Evolutionary conservation across 2,329 filamentous ascomycete species (phyloP), one percentile per base, ranked within the genome.

Genomic region (Leptographium flavum): DNA sequence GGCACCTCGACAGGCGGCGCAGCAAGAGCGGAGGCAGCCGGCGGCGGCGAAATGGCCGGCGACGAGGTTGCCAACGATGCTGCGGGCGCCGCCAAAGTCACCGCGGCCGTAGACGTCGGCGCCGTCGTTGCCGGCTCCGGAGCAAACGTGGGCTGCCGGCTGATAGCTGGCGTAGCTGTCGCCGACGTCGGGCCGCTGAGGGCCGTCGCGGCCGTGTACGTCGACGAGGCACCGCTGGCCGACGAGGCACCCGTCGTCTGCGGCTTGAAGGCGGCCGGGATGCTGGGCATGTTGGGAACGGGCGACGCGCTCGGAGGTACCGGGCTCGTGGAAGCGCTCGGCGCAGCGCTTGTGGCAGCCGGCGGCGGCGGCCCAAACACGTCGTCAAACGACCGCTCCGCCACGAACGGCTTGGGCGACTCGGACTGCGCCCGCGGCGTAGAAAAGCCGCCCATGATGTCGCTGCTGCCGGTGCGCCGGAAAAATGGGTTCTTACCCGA

Each of bases 401-500:
- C 68, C 46, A 68, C 68, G 40, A 66, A 64, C 53, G 66, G 64
- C 35, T 63, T 56, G 11, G 70, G 43, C n/a, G 45, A 39, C 30
- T 47, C 44, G 3, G 47, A 27, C 14, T 47, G 47, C 33, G 46
- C 17, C 33, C 41, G 35, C 13, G 70, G 66, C 11, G 70, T 65
- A 27, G 65, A 58, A 49, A 76, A 77, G 14, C 70, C 64, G 35
- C 69, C 67, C 63, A 74, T 70, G 47, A 77, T 70, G 51, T 79
- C 72, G 33, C 74, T 70, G 61, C 77, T 80, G 47, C 69, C 72
- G 39, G 76, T 75, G 39, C 77, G 70, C 57, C 87, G 80, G 68
- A 95, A 95, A 70, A 98, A 98, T 1, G 92, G 92, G 59, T 98
- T 98, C 56, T 87, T 95, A 54, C 74, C 85, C 59, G 81, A 90